Evolutionary conservation across 73 alveolate species (phyloP), one percentile per base, ranked within the genome.

Genomic region (Tetrahymena borealis): DNA sequence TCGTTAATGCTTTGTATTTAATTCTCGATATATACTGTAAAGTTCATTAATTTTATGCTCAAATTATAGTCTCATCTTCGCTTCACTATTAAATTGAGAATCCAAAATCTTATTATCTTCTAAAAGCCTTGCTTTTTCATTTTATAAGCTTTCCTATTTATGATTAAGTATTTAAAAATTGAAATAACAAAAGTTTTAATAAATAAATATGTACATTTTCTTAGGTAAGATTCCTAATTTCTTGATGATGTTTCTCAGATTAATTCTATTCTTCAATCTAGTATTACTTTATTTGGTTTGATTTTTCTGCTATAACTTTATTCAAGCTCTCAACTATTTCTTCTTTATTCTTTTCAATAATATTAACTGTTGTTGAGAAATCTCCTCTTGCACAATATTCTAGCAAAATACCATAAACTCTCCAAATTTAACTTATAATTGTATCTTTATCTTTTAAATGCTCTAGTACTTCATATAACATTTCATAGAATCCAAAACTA

Each of bases 401-500:
- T 6, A 96, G 96, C 39, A 96, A 90, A 32, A 96, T 96, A 36
- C 96, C 93, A 91, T 79, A 96, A 5, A 96, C 98, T 33, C 91
- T 94, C 98, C 98, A 96, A 39, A 96, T 90, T 24, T 91, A 35
- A 18, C 96, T 39, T 9, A 91, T 38, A 13, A 96, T 33, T 8
- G 90, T 24, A 90, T 90, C 93, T 24, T 90, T 92, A 20, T 96
- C 78, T 18, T 93, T 94, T 38, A 97, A 60, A 78, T 96, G 97
- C 28, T 91, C 94, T 12, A 96, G 92, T 12, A 94, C 78, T 38
- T 43, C 91, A 33, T 94, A 39, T 7, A 96, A 94, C 93, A 94
- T 91, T 77, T 96, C 98, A 79, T 95, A 96, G 90, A 96, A 96
- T 20, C 98, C 98, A 39, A 96, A 91, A 32, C 96, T 92, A 78